phyloP scores from a whole-genome alignment of 2,329 filamentous ascomycete genomes.

The Diplodia scrobiculata region DNA sequence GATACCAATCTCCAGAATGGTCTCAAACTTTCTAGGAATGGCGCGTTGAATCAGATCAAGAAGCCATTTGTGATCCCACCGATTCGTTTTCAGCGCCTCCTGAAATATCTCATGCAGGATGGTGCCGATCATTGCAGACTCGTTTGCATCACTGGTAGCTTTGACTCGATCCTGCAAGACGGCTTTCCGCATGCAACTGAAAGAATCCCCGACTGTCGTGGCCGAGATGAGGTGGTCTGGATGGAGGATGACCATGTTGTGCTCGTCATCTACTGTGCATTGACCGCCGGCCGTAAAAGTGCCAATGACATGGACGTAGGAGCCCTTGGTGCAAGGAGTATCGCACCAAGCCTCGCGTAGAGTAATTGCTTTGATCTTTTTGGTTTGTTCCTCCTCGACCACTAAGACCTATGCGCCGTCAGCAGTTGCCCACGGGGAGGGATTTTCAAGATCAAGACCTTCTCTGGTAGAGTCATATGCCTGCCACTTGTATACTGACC shows the following conservation, averaged over 20 bases:
- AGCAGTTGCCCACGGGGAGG: constrained; percentile 31
- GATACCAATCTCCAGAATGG: constrained; percentile 83
- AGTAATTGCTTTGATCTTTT: constrained; percentile 66
- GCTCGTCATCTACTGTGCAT: constrained; percentile 78
- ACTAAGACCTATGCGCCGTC: constrained; percentile 66
- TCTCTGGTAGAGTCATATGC: constrained; percentile 65
- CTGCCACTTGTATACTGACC: constrained; percentile 66
- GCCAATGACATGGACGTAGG: constrained; percentile 85
- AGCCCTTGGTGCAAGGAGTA: constrained; percentile 71
- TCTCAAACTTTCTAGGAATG: constrained; percentile 78
- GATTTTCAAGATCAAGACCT: constrained; percentile 56
- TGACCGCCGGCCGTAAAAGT: constrained; percentile 68
- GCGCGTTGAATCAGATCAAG: constrained; percentile 66
- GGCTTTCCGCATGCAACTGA: constrained; percentile 84
- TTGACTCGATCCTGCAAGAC: constrained; percentile 95
- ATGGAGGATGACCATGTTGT: constrained; percentile 86
- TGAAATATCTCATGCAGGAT: constrained; percentile 96
- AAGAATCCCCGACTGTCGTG: constrained; percentile 94
- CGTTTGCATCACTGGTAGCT: constrained; percentile 76
- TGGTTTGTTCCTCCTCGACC: constrained; percentile 76
- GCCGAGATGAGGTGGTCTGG: constrained; percentile 94
- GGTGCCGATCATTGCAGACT: constrained; percentile 85
- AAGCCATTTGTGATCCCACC: constrained; percentile 74
- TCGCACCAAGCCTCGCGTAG: constrained; percentile 86
- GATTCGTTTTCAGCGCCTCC: constrained; percentile 78